Evolutionary conservation across 257 asterid species (phyloP).

Genomic region (Petrea volubilis): DNA sequence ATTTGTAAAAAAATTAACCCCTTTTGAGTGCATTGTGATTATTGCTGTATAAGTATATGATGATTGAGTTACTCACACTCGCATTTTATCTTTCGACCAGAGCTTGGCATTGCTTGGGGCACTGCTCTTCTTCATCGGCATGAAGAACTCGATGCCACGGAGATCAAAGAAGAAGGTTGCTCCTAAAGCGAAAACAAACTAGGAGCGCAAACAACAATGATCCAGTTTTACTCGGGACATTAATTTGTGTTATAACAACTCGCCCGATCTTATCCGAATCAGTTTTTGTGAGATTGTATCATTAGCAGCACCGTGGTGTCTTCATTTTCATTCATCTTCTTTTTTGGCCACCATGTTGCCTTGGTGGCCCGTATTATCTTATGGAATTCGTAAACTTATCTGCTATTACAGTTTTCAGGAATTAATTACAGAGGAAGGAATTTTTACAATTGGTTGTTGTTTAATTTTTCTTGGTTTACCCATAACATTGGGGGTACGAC

Average conservation of each 20-base stretch:
- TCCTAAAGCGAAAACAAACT: slow-evolving; percentile 64
- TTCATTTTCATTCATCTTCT: slow-evolving; percentile 21
- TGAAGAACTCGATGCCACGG: slow-evolving; percentile 82
- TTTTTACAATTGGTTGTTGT: not conserved
- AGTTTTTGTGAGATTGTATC: slow-evolving; percentile 38
- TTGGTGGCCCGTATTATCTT: not conserved
- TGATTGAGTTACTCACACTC: not conserved
- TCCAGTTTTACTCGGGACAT: slow-evolving; percentile 25
- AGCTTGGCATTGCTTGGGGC: slow-evolving; percentile 81
- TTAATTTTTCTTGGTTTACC: slow-evolving; percentile 12
- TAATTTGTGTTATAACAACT: not conserved
- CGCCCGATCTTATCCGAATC: not conserved
- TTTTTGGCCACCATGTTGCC: slow-evolving; percentile 17
- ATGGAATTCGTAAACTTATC: not conserved
- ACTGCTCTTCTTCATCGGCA: slow-evolving; percentile 79
- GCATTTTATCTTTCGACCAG: slow-evolving; percentile 36
- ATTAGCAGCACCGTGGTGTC: slow-evolving; percentile 7
- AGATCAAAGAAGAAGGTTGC: slow-evolving; percentile 77
- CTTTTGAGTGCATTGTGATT: no score
- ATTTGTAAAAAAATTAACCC: no score
- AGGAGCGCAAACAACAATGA: slow-evolving; percentile 24
- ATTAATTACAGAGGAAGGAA: slow-evolving; percentile 8
- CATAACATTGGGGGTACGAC: not conserved
- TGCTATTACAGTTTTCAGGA: slow-evolving; percentile 13
- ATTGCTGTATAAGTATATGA: not conserved